phyloP scores from a whole-genome alignment of 306 rosid species.

The Prunus davidiana region DNA sequence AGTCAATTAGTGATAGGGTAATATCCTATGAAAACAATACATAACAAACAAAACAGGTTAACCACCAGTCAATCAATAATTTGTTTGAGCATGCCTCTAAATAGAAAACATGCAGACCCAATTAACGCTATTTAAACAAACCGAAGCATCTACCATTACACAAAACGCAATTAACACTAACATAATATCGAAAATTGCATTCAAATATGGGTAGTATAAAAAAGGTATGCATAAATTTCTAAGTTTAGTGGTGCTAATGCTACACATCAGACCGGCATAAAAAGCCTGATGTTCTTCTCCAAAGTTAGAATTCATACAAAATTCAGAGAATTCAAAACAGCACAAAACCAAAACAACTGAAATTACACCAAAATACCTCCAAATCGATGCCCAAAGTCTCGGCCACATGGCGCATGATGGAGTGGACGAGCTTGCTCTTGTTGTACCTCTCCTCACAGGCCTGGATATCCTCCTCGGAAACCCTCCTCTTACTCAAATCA shows the following conservation, averaged over 20 bases:
- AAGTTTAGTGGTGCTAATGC: too few species aligned
- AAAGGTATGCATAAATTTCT: too few species aligned
- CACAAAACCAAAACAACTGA: background rate
- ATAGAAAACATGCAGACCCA: too few species aligned
- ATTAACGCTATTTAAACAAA: too few species aligned
- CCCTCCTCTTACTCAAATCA: conserved; percentile 92
- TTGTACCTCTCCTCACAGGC: conserved; percentile 91
- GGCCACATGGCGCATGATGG: conserved; percentile 95
- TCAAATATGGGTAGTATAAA: too few species aligned
- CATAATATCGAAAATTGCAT: background rate
- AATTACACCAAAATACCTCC: conserved; percentile 47
- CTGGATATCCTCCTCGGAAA: conserved; percentile 86
- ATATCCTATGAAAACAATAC: background rate
- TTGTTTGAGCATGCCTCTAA: background rate
- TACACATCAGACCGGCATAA: background rate
- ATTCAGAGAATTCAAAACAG: background rate
- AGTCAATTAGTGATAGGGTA: conserved; percentile 9
- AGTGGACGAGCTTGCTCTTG: conserved; percentile 97
- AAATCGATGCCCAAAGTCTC: conserved; percentile 74
- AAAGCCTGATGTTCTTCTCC: background rate
- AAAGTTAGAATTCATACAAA: background rate
- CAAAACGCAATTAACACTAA: background rate
- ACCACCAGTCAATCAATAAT: conserved; percentile 4
- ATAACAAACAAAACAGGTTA: background rate
- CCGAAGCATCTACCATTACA: too few species aligned